Evolutionary conservation across 1,284 basidiomycete species (phyloP), one percentile per base, ranked within the genome.

Genomic region (Marasmius sp.): DNA sequence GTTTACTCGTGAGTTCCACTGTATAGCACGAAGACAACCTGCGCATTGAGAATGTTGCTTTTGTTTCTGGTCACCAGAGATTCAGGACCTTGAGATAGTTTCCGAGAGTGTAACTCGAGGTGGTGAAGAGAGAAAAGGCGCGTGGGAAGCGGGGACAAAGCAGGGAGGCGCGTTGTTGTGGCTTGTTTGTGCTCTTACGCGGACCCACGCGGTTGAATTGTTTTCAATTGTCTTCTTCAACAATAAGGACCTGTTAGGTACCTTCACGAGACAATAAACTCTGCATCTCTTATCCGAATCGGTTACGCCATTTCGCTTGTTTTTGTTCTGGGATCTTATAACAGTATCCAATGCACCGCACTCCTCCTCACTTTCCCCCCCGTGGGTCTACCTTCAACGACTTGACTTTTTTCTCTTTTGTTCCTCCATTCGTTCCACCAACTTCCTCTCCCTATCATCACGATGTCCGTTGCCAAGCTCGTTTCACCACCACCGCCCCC

Each of bases 401-500:
- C 14, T 51, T 49, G 27, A 27, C 27, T 57, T 47, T 12, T 33
- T 41, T 56, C 33, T 41, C 9, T 43, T 33, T 37, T 52, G 27
- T 36, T 8, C 27, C 39, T 54, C 18, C n/a, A 48, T 55, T 60
- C 50, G 20, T 55, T 60, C 52, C 12, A 14, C 8, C 22, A 22
- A 45, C 45, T 20, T 22, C 51, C 22, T 50, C 36, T 33, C 48
- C 49, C 55, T 50, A 51, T 36, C 48, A 61, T 22, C 20, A 67
- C 66, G 61, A 45, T 60, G 48, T 53, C 58, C 50, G 49, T 64
- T 37, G 66, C 67, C 37, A 73, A 72, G 64, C 74, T 81, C 60
- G 77, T 81, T 16, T 85, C 79, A 67, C 84, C 85, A 18, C 71
- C 77, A 7, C 85, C 83, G 3, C 87, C 87, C 1, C 85, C 85